phyloP scores from a whole-genome alignment of 805 yeast species.

The Candida nanaspora region DNA sequence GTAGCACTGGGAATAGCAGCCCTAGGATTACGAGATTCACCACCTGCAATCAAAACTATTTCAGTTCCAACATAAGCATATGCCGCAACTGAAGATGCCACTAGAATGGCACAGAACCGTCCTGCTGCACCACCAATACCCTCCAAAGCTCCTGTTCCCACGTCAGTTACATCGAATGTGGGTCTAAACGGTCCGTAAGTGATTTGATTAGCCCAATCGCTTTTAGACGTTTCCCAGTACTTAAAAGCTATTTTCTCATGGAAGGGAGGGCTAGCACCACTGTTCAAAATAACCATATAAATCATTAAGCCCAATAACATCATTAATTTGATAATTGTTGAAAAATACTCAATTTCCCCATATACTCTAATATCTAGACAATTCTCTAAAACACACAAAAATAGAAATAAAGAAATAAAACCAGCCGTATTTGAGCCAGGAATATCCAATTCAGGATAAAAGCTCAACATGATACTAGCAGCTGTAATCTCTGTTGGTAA shows the following conservation, averaged over 20 bases:
- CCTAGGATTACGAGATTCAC: conserved; percentile 80
- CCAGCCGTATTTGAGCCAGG: conserved; percentile 53
- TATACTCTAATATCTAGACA: conserved; percentile 63
- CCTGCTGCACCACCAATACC: conserved; percentile 63
- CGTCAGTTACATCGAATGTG: conserved; percentile 57
- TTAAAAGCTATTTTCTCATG: conserved; percentile 50
- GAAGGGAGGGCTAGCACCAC: conserved; percentile 45
- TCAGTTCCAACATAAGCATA: conserved; percentile 82
- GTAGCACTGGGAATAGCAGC: conserved; percentile 58
- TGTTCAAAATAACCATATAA: conserved; percentile 57
- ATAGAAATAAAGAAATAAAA: conserved; percentile 55
- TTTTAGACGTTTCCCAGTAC: conserved; percentile 56
- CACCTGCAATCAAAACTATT: conserved; percentile 75
- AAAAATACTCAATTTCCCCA: conserved; percentile 66
- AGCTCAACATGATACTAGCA: conserved; percentile 67
- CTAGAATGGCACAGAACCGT: conserved; percentile 49
- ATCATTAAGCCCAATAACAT: conserved; percentile 48
- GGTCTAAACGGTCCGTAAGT: conserved; percentile 73
- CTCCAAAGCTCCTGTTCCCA: conserved; percentile 41
- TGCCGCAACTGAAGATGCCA: conserved; percentile 57
- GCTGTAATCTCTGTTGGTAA: conserved; percentile 79
- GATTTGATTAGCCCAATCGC: conserved; percentile 37
- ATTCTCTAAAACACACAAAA: conserved; percentile 41
- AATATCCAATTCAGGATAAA: conserved; percentile 49
- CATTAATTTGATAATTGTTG: conserved; percentile 51